These are phyloP conservation scores for Fusarium irregulare DNA, from an alignment of 2,329 filamentous ascomycete genomes.

Conservation along the genomic window DNA sequence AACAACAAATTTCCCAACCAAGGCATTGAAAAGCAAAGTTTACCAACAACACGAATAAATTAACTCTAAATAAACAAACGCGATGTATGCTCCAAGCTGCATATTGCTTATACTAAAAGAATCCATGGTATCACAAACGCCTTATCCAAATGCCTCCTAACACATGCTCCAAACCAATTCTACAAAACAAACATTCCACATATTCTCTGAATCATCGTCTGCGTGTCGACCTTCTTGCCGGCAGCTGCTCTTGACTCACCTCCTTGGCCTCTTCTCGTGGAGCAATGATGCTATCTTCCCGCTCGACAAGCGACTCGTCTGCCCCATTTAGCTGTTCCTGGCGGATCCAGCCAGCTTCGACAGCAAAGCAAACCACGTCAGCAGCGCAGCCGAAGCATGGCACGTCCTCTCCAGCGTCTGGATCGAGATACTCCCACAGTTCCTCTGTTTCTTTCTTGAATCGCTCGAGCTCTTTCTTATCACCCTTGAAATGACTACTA, in stretches of 20 bases:
- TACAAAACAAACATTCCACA: slow-evolving; percentile 2
- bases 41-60: neutral
- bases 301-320: slow-evolving; percentile 51
- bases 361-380: slow-evolving; percentile 67
- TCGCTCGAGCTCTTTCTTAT: slow-evolving; percentile 56
- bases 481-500: slow-evolving; percentile 58
- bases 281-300: slow-evolving; percentile 57
- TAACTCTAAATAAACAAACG: neutral
- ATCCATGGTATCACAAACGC: slow-evolving; percentile 34
- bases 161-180: slow-evolving; percentile 3
- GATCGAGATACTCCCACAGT: slow-evolving; percentile 65
- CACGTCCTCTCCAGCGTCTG: slow-evolving; percentile 59
- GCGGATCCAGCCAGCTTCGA: slow-evolving; percentile 68
- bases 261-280: slow-evolving; percentile 44
- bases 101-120: neutral
- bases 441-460: slow-evolving; percentile 64
- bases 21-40: neutral
- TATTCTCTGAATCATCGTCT: slow-evolving; percentile 18
- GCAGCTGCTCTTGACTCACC: slow-evolving; percentile 34
- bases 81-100: neutral
- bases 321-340: slow-evolving; percentile 62
- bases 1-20: slow-evolving; percentile 14
- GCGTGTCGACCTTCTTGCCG: slow-evolving; percentile 44
- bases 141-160: slow-evolving; percentile 13
- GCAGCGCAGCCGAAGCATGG: slow-evolving; percentile 66